A percentile compares a stretch with the other conserved stretches of the same genome.
These are phyloP conservation scores for Neurospora cerealis DNA, from an alignment of 495 filamentous ascomycete species.

Conservation along the genomic window DNA sequence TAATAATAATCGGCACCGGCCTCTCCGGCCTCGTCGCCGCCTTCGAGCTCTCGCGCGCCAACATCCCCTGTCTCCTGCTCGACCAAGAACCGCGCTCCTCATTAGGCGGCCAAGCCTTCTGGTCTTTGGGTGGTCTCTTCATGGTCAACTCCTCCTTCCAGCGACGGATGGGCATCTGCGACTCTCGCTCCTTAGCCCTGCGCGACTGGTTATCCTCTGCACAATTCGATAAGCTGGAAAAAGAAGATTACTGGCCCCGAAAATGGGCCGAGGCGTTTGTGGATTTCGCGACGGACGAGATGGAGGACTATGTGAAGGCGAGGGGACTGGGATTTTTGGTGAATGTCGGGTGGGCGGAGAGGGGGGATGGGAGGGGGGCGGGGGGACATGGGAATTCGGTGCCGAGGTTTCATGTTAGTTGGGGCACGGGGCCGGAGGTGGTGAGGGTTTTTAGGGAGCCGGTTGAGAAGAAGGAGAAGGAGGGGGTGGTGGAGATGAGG, in stretches of 20 bases:
- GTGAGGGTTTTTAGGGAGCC: slow-evolving; percentile 41
- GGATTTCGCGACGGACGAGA: slow-evolving; percentile 37
- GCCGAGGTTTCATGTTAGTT: slow-evolving; percentile 41
- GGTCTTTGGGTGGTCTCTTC: slow-evolving; percentile 45
- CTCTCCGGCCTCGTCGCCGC: slow-evolving; percentile 44
- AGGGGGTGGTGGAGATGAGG: slow-evolving; percentile 38
- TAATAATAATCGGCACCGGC: slow-evolving; percentile 42
- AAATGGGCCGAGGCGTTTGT: slow-evolving; percentile 45
- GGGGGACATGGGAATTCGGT: slow-evolving; percentile 44
- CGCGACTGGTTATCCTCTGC: slow-evolving; percentile 41
- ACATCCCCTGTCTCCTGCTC: slow-evolving; percentile 30
- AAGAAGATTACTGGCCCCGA: slow-evolving; percentile 40
- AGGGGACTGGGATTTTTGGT: slow-evolving; percentile 32
- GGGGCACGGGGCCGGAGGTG: slow-evolving; percentile 44
- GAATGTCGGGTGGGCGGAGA: slow-evolving; percentile 42
- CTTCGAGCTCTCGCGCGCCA: slow-evolving; percentile 35
- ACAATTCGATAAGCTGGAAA: slow-evolving; percentile 33
- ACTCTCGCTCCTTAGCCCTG: slow-evolving; percentile 37
- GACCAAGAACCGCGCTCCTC: slow-evolving; percentile 40
- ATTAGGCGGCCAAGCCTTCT: slow-evolving; percentile 44
- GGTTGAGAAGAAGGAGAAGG: slow-evolving; percentile 31
- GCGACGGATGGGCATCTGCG: slow-evolving; percentile 39
- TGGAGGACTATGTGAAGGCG: slow-evolving; percentile 39
- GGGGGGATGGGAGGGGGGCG: slow-evolving; percentile 32
- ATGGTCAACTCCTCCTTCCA: slow-evolving; percentile 38